Conservation (phyloP, 192 early-diverging fungal species). For the Backusella circina region DNA sequence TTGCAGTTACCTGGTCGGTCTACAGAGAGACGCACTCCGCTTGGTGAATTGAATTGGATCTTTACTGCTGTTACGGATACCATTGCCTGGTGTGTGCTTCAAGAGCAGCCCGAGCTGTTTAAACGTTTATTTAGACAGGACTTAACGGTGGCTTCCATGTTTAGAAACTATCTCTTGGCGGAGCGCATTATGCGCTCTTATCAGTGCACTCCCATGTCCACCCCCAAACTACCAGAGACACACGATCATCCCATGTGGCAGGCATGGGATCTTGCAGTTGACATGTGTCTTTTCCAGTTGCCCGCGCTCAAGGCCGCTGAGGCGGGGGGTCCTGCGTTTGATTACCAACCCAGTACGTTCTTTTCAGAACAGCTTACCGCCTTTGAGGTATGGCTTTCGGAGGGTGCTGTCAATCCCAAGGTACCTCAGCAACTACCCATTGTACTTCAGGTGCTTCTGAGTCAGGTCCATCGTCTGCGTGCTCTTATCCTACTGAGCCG, state of each 20-base stretch:
- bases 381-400: constrained; percentile 93
- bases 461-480: constrained; percentile 90
- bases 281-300: constrained; percentile 88
- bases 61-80: constrained; percentile 98
- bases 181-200: constrained; percentile 95
- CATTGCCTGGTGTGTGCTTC: constrained; percentile 93
- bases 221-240: constrained; percentile 80
- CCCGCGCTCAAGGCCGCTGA: constrained; percentile 66
- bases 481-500: constrained; percentile 88
- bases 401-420: constrained; percentile 74
- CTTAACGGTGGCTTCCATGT: constrained; percentile 89
- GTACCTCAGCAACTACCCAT: constrained; percentile 93
- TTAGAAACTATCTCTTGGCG: constrained; percentile 93
- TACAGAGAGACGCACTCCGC: constrained; percentile 87
- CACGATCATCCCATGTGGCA: constrained; percentile 97
- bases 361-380: constrained; percentile 97
- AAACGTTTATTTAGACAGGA: constrained; percentile 91
- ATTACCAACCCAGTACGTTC: constrained; percentile 82
- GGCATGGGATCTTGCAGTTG: constrained; percentile 92
- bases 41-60: constrained; percentile 99
- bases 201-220: constrained; percentile 87
- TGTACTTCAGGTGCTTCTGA: constrained; percentile 92
- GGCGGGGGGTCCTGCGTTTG: constrained; percentile 34
- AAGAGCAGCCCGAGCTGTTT: constrained; percentile 77
- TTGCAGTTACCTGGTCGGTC: constrained; percentile 80